Conservation (phyloP, 768 basidiomycete genomes). For the Ephemerocybe angulata region DNA sequence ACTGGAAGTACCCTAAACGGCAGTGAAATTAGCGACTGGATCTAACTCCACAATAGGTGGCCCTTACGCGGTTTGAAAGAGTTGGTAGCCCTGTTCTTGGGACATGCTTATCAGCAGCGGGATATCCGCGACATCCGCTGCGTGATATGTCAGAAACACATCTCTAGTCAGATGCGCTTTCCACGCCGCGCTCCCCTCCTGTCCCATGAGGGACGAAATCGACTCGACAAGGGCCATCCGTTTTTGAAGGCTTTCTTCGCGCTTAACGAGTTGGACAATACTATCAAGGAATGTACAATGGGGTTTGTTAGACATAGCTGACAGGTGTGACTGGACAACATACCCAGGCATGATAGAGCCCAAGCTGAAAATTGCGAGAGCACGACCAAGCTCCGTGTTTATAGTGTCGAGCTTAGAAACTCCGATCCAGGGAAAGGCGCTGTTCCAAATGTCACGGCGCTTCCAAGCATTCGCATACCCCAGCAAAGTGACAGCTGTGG, state of each 20-base stretch:
- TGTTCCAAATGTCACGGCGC: slow-evolving; percentile 19
- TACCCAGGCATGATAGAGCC: background rate
- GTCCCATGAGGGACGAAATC: too few species aligned
- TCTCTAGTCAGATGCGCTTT: too few species aligned
- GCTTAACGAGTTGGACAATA: too few species aligned
- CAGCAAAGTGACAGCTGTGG: background rate
- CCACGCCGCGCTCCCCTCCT: too few species aligned
- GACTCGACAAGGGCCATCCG: too few species aligned
- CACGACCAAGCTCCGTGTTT: background rate
- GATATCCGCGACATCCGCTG: too few species aligned
- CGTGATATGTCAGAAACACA: too few species aligned
- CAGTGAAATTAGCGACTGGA: background rate
- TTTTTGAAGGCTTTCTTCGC: background rate
- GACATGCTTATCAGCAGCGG: too few species aligned
- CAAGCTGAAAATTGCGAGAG: background rate
- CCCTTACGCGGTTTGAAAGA: too few species aligned
- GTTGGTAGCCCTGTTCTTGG: too few species aligned
- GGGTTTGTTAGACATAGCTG: background rate
- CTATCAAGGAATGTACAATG: background rate
- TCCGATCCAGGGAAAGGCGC: slow-evolving; percentile 10
- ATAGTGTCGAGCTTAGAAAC: background rate
- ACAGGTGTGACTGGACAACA: background rate
- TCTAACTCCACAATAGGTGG: too few species aligned
- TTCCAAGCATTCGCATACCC: slow-evolving; percentile 16
- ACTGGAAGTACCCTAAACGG: slow-evolving; percentile 22